A percentile compares a stretch with the other conserved stretches of the same genome.
Conservation (phyloP, 805 yeast species). For the Ogataea parapolymorpha region DNA sequence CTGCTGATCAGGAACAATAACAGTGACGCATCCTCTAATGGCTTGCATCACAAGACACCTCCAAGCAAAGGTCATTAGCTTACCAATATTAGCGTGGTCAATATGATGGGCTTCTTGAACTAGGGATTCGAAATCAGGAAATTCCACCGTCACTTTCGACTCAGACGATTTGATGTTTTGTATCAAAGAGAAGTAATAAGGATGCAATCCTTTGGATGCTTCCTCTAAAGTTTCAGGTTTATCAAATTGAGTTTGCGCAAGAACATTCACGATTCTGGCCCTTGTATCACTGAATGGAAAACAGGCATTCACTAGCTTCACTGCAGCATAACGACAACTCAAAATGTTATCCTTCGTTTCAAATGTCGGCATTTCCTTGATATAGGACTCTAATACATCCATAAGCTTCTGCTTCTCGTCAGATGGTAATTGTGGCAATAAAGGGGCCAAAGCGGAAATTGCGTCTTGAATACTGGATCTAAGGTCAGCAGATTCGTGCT, state of each 20-base stretch:
- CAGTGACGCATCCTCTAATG: constrained; percentile 46
- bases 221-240: constrained; percentile 77
- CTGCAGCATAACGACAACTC: constrained; percentile 54
- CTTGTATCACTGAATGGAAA: constrained; percentile 65
- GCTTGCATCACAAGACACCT: constrained; percentile 67
- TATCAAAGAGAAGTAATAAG: constrained; percentile 67
- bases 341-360: constrained; percentile 34
- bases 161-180: constrained; percentile 28
- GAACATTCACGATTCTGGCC: constrained; percentile 63
- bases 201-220: constrained; percentile 75
- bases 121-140: constrained; percentile 54
- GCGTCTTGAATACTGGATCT: constrained; percentile 70
- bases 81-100: constrained; percentile 19
- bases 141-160: constrained; percentile 26
- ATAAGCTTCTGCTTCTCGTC: constrained; percentile 43
- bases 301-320: constrained; percentile 61
- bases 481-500: constrained; percentile 59
- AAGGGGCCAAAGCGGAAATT: constrained; percentile 54
- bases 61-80: constrained; percentile 51
- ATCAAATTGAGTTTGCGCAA: constrained; percentile 53
- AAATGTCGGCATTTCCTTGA: constrained; percentile 23
- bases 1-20: constrained; percentile 64
- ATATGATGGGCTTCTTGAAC: constrained; percentile 32
- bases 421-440: constrained; percentile 39
- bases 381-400: constrained; percentile 22